These are phyloP conservation scores for Plenodomus lindquistii DNA, from an alignment of 2,329 filamentous ascomycete species.

Conservation along the genomic window DNA sequence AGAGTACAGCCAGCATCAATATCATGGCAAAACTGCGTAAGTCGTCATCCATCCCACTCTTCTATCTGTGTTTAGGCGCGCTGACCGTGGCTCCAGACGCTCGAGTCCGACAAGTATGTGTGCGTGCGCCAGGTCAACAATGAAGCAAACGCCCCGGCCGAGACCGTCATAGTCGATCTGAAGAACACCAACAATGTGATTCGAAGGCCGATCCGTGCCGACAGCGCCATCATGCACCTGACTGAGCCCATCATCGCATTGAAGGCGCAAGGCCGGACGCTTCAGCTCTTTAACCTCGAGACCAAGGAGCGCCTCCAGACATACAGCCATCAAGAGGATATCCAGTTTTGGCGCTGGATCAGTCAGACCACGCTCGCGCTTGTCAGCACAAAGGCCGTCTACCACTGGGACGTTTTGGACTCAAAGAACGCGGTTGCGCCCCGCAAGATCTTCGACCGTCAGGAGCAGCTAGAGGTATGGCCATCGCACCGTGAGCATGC, in stretches of 20 bases:
- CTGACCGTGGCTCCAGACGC: constrained; percentile 64
- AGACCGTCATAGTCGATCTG: constrained; percentile 96
- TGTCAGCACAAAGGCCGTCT: constrained; percentile 88
- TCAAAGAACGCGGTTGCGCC: constrained; percentile 71
- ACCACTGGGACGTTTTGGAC: constrained; percentile 98
- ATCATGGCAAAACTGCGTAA: constrained; percentile 85
- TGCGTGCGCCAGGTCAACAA: constrained; percentile 91
- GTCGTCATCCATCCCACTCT: constrained; percentile 37
- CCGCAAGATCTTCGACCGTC: constrained; percentile 92
- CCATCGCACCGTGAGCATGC: background rate
- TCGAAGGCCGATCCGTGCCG: constrained; percentile 93
- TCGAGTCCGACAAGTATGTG: constrained; percentile 96
- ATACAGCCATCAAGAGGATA: constrained; percentile 93
- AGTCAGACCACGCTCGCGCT: constrained; percentile 85
- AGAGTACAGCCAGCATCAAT: constrained; percentile 66
- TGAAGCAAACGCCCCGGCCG: constrained; percentile 78
- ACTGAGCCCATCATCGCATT: constrained; percentile 93
- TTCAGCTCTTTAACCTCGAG: constrained; percentile 96
- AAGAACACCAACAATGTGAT: constrained; percentile 97
- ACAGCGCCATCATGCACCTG: constrained; percentile 99
- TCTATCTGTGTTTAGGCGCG: constrained; percentile 6
- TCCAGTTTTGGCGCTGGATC: constrained; percentile 99
- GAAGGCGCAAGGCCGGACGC: constrained; percentile 88
- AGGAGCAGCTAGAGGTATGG: constrained; percentile 82
- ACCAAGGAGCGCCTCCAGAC: constrained; percentile 97